These are phyloP conservation scores for Candida dubliniensis DNA, from an alignment of 1,139 yeast genomes.

Conservation along the genomic window DNA sequence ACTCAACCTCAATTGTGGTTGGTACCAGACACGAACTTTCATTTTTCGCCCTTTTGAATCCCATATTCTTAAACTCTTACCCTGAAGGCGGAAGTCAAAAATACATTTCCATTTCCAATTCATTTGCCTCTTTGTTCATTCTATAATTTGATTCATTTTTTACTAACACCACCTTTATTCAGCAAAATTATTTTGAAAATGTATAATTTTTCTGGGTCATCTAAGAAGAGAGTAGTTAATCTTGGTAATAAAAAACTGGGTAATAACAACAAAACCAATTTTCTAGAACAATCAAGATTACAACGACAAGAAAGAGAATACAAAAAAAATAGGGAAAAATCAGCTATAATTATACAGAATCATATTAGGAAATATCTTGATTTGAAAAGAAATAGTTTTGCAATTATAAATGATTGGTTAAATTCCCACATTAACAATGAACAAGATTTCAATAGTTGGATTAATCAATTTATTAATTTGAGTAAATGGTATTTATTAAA, in stretches of 20 bases:
- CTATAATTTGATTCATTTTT: too few relatives aligned
- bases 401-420: constrained; percentile 11
- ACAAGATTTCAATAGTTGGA: constrained; percentile 9
- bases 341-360: constrained; percentile 53
- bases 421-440: background rate
- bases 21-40: too few relatives aligned
- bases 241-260: constrained; percentile 57
- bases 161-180: too few relatives aligned
- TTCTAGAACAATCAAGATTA: constrained; percentile 57
- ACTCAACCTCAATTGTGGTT: too few relatives aligned
- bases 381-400: constrained; percentile 15
- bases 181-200: constrained; percentile 17
- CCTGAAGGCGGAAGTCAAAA: too few relatives aligned
- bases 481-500: constrained; percentile 15
- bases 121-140: too few relatives aligned
- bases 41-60: too few relatives aligned
- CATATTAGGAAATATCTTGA: constrained; percentile 39
- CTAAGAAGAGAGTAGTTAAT: constrained; percentile 66
- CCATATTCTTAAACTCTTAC: too few relatives aligned
- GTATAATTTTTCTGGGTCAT: constrained; percentile 68
- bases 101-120: too few relatives aligned
- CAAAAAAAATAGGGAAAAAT: constrained; percentile 47
- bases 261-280: constrained; percentile 17
- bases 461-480: constrained; percentile 13
- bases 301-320: constrained; percentile 69